A percentile compares a stretch with the other conserved stretches of the same genome.
Evolutionary conservation across 169 alveolate species (phyloP).

Genomic region (Plasmodium knowlesi): DNA sequence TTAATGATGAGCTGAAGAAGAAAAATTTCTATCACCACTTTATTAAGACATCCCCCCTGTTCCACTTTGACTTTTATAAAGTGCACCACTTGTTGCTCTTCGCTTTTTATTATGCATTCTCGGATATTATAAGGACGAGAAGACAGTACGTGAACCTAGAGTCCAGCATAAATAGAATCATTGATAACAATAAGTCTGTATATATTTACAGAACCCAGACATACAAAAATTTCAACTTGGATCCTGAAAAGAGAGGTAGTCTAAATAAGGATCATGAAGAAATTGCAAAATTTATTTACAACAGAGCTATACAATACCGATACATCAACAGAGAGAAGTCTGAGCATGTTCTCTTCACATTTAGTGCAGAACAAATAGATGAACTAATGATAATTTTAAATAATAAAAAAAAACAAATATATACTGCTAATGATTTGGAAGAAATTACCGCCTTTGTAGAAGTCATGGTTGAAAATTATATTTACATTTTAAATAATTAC

Average conservation of each 20-base stretch:
- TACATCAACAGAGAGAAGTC: neutral
- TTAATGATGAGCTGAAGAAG: conserved; percentile 39
- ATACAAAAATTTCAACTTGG: conserved; percentile 5
- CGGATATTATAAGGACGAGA: conserved; percentile 59
- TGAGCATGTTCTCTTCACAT: neutral
- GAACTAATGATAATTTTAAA: conserved; percentile 25
- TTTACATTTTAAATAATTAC: conserved; percentile 38
- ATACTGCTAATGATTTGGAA: neutral
- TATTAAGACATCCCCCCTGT: conserved; percentile 57
- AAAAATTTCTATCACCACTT: conserved; percentile 42
- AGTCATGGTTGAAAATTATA: conserved; percentile 48
- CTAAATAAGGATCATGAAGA: conserved; percentile 33
- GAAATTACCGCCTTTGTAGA: conserved; percentile 42
- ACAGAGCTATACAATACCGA: conserved; percentile 43
- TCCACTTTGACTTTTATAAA: conserved; percentile 32
- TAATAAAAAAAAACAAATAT: conserved; percentile 26
- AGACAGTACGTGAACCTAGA: conserved; percentile 53
- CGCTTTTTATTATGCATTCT: conserved; percentile 63
- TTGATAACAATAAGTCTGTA: conserved; percentile 20
- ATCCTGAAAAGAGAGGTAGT: conserved; percentile 24
- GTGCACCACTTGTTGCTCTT: conserved; percentile 51
- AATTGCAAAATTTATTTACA: conserved; percentile 48
- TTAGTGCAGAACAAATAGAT: conserved; percentile 1
- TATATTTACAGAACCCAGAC: conserved; percentile 30
- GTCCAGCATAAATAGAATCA: conserved; percentile 20